phyloP scores from a whole-genome alignment of 371 early-diverging fungal species.

The Mortierella sp. region DNA sequence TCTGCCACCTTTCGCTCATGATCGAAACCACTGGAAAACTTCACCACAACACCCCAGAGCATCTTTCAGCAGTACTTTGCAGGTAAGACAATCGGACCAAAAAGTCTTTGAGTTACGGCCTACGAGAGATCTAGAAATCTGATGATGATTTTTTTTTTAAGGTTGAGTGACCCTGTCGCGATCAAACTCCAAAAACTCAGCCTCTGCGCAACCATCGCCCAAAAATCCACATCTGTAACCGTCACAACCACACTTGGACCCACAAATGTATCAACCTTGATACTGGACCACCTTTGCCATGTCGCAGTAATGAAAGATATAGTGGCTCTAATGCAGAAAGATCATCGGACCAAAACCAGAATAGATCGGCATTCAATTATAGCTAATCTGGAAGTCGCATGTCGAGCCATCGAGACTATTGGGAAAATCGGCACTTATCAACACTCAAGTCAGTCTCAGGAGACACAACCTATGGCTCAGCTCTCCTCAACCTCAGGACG shows the following conservation, averaged over 20 bases:
- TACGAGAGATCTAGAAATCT: background rate
- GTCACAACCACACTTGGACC: background rate
- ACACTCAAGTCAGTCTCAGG: background rate
- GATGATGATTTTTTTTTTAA: background rate
- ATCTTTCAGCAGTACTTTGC: constrained; percentile 22
- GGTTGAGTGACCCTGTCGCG: constrained; percentile 17
- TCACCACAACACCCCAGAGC: constrained; percentile 3
- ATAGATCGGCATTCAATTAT: constrained; percentile 14
- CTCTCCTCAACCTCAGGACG: background rate
- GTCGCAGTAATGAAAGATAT: constrained; percentile 29
- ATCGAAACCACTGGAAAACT: constrained; percentile 21
- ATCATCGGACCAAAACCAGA: constrained; percentile 7
- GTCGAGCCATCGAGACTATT: constrained; percentile 21
- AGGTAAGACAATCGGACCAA: constrained; percentile 10
- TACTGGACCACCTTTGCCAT: constrained; percentile 33
- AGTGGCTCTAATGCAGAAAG: background rate
- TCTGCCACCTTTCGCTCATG: constrained; percentile 26
- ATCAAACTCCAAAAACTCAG: constrained; percentile 29
- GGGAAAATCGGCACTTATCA: constrained; percentile 20
- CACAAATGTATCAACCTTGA: background rate
- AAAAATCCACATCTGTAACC: background rate
- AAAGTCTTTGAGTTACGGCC: background rate
- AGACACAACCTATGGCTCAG: background rate
- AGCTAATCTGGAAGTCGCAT: constrained; percentile 16
- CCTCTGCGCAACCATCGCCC: constrained; percentile 19